phyloP scores from a whole-genome alignment of 768 basidiomycete genomes.

The Termitomyces sp. region DNA sequence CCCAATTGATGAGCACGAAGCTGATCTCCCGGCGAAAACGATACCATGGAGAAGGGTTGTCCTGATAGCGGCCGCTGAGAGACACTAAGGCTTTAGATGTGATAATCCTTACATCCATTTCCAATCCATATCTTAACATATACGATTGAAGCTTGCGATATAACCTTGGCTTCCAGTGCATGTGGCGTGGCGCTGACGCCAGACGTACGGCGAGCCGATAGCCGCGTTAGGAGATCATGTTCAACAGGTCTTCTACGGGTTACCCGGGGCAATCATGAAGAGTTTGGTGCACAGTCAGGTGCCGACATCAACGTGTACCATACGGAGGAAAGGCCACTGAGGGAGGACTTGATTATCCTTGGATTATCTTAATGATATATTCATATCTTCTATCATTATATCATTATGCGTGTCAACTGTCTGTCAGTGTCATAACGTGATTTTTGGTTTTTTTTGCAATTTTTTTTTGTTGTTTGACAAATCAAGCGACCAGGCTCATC shows the following conservation, averaged over 20 bases:
- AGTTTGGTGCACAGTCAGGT: slow-evolving; percentile 6
- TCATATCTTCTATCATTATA: not conserved
- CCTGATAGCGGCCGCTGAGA: slow-evolving; percentile 3
- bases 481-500: too few relatives aligned
- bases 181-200: slow-evolving; percentile 11
- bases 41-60: slow-evolving; percentile 11
- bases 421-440: slow-evolving; percentile 3
- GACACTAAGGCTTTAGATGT: not conserved
- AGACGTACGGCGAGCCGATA: not conserved
- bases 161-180: slow-evolving; percentile 1
- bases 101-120: not conserved
- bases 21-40: slow-evolving; percentile 23
- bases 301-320: slow-evolving; percentile 12
- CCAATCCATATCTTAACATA: not conserved
- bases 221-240: not conserved
- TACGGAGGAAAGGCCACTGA: not conserved
- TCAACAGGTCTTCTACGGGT: not conserved
- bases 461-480: not conserved
- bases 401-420: not conserved
- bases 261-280: slow-evolving; percentile 1
- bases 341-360: not conserved
- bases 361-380: not conserved
- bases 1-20: slow-evolving; percentile 18
- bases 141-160: not conserved
- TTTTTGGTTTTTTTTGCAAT: not conserved